Evolutionary conservation across 2,329 filamentous ascomycete species (phyloP).

Genomic region (Cordyceps cateniannulata): DNA sequence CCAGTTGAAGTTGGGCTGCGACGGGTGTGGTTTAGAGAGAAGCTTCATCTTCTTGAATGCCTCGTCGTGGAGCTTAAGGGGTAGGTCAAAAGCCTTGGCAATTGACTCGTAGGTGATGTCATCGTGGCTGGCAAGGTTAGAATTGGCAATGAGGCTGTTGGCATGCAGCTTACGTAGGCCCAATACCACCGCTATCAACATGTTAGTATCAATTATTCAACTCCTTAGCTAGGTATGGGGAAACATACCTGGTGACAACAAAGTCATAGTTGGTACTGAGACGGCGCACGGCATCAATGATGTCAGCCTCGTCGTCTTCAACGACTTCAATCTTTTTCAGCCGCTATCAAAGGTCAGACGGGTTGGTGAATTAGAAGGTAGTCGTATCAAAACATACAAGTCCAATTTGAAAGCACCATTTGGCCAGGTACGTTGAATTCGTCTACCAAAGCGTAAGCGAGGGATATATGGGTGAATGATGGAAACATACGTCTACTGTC

Average conservation of each 20-base stretch:
- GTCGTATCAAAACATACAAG: slow-evolving; percentile 2
- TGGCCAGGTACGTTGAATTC: slow-evolving; percentile 58
- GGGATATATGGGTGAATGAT: slow-evolving; percentile 13
- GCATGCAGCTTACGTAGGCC: slow-evolving; percentile 66
- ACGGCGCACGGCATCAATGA: slow-evolving; percentile 75
- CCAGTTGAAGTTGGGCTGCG: slow-evolving; percentile 75
- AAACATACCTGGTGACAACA: slow-evolving; percentile 68
- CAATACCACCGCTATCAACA: slow-evolving; percentile 71
- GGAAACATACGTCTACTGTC: slow-evolving; percentile 34
- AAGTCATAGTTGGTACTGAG: slow-evolving; percentile 92
- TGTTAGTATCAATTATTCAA: not conserved
- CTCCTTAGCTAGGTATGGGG: not conserved
- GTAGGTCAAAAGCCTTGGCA: slow-evolving; percentile 77
- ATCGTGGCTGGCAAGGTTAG: slow-evolving; percentile 61
- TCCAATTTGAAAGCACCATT: slow-evolving; percentile 38
- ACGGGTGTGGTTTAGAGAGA: slow-evolving; percentile 66
- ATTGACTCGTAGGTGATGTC: slow-evolving; percentile 97
- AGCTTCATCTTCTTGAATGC: slow-evolving; percentile 78
- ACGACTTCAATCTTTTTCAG: slow-evolving; percentile 89
- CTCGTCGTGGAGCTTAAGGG: slow-evolving; percentile 68
- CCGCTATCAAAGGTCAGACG: slow-evolving; percentile 34
- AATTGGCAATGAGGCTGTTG: not conserved
- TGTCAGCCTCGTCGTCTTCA: slow-evolving; percentile 84
- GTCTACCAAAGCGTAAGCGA: slow-evolving; percentile 36
- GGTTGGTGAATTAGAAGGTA: not conserved